Evolutionary conservation across 768 basidiomycete species (phyloP), one percentile per base, ranked within the genome.

Genomic region (Mycena crocata): DNA sequence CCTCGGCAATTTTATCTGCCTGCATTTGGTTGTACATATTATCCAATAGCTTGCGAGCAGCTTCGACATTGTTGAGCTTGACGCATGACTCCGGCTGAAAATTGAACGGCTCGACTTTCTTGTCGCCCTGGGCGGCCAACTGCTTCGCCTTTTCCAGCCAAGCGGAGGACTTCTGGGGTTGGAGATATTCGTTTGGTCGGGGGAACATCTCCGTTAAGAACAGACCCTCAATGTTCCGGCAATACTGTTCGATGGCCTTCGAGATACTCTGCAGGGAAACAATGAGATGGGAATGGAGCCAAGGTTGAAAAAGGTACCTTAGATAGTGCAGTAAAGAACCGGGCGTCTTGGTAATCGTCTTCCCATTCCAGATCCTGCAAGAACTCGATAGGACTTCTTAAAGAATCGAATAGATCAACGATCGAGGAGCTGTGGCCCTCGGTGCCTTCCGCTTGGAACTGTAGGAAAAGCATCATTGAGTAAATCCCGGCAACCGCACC

Each of bases 171-270:
- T 95, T 94, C 76, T 93, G 90, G 2, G 94, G 92, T 70, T 93
- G 90, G 5, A 93, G 75, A 73, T 90, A 92, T 30, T 95, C 93
- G 28, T 86, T 82, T 9, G 89, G 90, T 10, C 92, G 89, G 24
- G 93, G 95, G 76, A 93, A 95, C 95, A 98, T 98, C 77, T 98
- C 96, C n/a, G 87, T 81, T 81, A 97, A 89, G 81, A 99, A 99
- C 30, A 95, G 86, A 21, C 90, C 87, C 77, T 98, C 96, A 56
- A 99, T 86, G 55, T 84, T 89, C 15, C 90, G 86, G 72, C 95
- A 96, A 75, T 99, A 99, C 72, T 94, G 93, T 71, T 98, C 94
- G 45, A 99, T 83, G 2, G 93, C 92, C 75, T 95, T 95, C 73
- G 93, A 93, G 70, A 98, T 89, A 0, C 92, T 96, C 96, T 98